phyloP scores from a whole-genome alignment of 208 protist species.

The Acanthamoeba sp. region DNA sequence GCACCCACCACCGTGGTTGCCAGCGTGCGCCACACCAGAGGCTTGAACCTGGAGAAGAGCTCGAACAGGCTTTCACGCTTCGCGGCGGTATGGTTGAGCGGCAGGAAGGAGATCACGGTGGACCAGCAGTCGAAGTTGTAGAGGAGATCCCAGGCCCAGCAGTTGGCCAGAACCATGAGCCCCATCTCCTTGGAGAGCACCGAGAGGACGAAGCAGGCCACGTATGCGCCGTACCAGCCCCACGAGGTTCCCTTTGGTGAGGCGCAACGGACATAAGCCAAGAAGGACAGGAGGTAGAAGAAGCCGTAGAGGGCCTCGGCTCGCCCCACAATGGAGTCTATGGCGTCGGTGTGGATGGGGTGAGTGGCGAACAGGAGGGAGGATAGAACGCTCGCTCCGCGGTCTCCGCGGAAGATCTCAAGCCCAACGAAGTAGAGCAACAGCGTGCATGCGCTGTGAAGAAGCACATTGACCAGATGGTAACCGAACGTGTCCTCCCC shows the following conservation, averaged over 20 bases:
- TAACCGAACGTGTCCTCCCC: constrained; percentile 62
- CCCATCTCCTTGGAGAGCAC: constrained; percentile 91
- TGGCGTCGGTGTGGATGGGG: constrained; percentile 93
- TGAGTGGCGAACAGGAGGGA: constrained; percentile 90
- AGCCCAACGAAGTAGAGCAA: constrained; percentile 27
- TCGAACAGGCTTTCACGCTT: neutral
- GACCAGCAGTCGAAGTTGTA: constrained; percentile 33
- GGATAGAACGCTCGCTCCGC: constrained; percentile 65
- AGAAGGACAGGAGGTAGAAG: constrained; percentile 89
- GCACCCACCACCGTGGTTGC: neutral
- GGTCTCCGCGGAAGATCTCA: neutral
- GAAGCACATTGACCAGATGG: constrained; percentile 71
- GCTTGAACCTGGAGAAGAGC: neutral
- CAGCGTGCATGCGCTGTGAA: constrained; percentile 16
- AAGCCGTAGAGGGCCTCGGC: constrained; percentile 88
- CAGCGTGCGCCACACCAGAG: constrained; percentile 7
- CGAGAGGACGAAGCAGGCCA: constrained; percentile 71
- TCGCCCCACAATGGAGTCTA: constrained; percentile 91
- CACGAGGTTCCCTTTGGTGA: neutral
- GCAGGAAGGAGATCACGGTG: constrained; percentile 78
- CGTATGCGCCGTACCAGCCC: neutral
- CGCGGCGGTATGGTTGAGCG: constrained; percentile 3
- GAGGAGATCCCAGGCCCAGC: constrained; percentile 85
- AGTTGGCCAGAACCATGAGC: constrained; percentile 89
- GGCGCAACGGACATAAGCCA: constrained; percentile 66